Conservation (phyloP, 176 grass and related monocot genomes). For the Otatea glauca region DNA sequence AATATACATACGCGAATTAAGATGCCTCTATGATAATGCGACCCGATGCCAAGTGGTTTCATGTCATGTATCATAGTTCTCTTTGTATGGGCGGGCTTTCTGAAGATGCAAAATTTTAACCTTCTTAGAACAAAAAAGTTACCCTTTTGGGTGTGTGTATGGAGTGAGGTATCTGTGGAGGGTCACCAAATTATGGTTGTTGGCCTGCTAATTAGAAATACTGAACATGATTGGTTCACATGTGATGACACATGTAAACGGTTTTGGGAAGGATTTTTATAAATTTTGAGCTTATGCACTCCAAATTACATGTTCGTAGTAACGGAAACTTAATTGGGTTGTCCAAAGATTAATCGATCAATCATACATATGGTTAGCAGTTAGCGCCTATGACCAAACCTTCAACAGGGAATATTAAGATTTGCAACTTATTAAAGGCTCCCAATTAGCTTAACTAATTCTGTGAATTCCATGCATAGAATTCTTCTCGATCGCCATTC, state of each 20-base stretch:
- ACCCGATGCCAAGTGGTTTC: not conserved
- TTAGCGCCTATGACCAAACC: conserved; percentile 28
- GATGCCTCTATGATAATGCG: not conserved
- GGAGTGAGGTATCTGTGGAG: not conserved
- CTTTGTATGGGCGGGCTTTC: not conserved
- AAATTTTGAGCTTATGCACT: conserved; percentile 2
- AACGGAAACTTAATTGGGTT: conserved; percentile 1
- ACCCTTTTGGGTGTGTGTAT: not conserved
- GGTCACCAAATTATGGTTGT: conserved; percentile 12
- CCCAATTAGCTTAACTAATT: not conserved
- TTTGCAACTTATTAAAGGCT: not conserved
- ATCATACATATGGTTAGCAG: not conserved
- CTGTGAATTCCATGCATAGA: not conserved
- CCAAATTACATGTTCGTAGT: conserved; percentile 14
- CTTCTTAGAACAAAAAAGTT: not conserved
- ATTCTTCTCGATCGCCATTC: not conserved
- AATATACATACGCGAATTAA: not conserved
- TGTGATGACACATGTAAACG: conserved; percentile 11
- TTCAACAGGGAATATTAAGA: not conserved
- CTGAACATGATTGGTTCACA: conserved; percentile 40
- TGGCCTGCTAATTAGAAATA: conserved; percentile 17
- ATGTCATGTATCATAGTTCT: not conserved
- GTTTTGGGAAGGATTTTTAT: not conserved
- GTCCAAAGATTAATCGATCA: conserved; percentile 29
- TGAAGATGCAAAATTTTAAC: not conserved